These are phyloP conservation scores for Aspergillus jensenii DNA, from an alignment of 2,329 filamentous ascomycete species.

Conservation along the genomic window DNA sequence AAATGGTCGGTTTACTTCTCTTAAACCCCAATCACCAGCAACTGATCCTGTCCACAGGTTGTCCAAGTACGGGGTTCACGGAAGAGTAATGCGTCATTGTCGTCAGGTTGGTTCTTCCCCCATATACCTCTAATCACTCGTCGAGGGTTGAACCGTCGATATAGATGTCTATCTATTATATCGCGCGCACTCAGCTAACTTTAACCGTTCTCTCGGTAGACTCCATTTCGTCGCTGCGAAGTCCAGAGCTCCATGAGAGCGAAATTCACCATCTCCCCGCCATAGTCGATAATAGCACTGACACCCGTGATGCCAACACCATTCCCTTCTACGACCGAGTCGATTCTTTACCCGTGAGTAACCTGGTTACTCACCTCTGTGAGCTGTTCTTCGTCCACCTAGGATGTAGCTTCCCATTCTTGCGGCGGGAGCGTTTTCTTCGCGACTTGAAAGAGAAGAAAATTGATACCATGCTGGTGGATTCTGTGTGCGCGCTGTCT, in stretches of 20 bases:
- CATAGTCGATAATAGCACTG: conserved; percentile 26
- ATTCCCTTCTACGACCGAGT: conserved; percentile 75
- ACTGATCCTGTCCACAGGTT: conserved; percentile 54
- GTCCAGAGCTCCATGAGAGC: conserved; percentile 28
- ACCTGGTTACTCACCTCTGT: conserved; percentile 72
- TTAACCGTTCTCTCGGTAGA: conserved; percentile 22
- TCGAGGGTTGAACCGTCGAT: too few relatives aligned
- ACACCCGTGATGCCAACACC: conserved; percentile 37
- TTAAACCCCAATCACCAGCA: background rate
- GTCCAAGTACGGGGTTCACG: conserved; percentile 58
- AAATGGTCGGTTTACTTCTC: conserved; percentile 65
- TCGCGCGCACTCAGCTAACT: background rate
- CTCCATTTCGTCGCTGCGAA: conserved; percentile 37
- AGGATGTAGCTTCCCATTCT: conserved; percentile 82
- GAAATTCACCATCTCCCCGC: conserved; percentile 19
- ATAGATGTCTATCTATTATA: background rate
- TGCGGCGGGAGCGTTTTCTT: conserved; percentile 71
- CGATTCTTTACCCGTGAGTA: conserved; percentile 68
- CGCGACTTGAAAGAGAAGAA: conserved; percentile 76
- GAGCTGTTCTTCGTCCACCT: conserved; percentile 79
- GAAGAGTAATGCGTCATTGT: conserved; percentile 41
- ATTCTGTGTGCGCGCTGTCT: conserved; percentile 79
- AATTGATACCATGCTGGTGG: conserved; percentile 80
- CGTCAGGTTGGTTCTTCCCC: conserved; percentile 33
- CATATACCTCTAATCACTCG: background rate